Evolutionary conservation across 805 yeast species (phyloP), one percentile per base, ranked within the genome.

Genomic region (Lipomyces japonicus): DNA sequence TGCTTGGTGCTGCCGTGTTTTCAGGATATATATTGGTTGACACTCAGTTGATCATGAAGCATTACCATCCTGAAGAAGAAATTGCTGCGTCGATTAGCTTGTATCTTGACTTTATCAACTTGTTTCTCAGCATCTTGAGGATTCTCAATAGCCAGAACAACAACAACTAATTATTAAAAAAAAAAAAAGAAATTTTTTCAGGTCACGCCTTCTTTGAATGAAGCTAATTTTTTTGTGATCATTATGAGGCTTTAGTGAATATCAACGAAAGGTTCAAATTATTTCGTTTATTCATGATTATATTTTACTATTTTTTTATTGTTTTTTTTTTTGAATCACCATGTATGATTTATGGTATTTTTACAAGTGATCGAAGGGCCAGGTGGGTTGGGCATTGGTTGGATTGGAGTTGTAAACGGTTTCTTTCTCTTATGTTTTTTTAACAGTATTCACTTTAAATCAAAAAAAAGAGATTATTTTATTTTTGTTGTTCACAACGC

Each of bases 31-130:
- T 89, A 51, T 68, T 88, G 44, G 78, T 86, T 40, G 96, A 88
- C 66, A 88, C 95, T 19, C 95, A 88, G 67, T 65, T 79, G 59
- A 78, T 88, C 48, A 76, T 88, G 80, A 80, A 83, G 63, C 80
- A 79, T 49, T 80, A 74, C 59, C 83, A 82, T 61, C 81, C 88
- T 38, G 96, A 88, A 59, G 95, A 89, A 59, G 95, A 86, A 62
- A 76, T 88, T n/a, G 76, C 80, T 35, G 91, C 95, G 44, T 80
- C 91, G 14, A 80, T 89, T 63, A 71, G 79, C 59, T 74, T 89
- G 55, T 88, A 89, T 66, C 75, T 88, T 72, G 96, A 88, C 65
- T 78, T 87, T 41, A 73, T 89, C 68, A 88, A 88, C 68, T 74
- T 88, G 68, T 89, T 88, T 71, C 65, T 88, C 57, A 80, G 79